phyloP scores from a whole-genome alignment of 306 rosid species.

The Parietaria judaica region DNA sequence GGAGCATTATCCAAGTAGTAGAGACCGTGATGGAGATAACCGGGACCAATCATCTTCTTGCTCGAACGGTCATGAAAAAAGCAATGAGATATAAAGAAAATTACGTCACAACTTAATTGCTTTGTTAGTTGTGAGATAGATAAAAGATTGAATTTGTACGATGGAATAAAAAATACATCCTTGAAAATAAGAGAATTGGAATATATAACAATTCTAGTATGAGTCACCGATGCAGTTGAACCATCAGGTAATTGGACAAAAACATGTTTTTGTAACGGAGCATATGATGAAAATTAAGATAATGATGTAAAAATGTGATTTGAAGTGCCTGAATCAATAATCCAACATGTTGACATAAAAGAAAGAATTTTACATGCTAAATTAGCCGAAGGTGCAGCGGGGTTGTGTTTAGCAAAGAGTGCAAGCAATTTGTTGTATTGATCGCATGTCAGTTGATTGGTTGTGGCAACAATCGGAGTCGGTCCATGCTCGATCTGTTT shows the following conservation, averaged over 20 bases:
- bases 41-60: conserved; percentile 3
- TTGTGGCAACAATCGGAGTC: not conserved
- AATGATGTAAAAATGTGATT: not conserved
- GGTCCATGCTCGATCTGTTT: not conserved
- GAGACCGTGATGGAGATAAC: not conserved
- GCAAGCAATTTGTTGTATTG: conserved; percentile 15
- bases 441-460: conserved; percentile 3
- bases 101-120: conserved; percentile 1
- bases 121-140: conserved; percentile 11
- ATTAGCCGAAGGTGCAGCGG: not conserved
- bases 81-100: conserved; percentile 1
- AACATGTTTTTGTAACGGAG: not conserved
- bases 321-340: conserved; percentile 11
- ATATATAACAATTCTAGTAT: not conserved
- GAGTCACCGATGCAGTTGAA: not conserved
- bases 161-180: not conserved
- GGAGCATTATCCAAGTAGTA: not conserved
- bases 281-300: not conserved
- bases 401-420: not conserved
- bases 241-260: conserved; percentile 1
- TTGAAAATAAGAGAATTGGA: not conserved
- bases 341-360: not conserved
- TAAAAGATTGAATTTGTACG: conserved; percentile 6
- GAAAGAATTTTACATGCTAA: conserved; percentile 3
- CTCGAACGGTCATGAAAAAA: conserved; percentile 5